phyloP scores from a whole-genome alignment of 768 basidiomycete species.

The Termitomyces sp. region DNA sequence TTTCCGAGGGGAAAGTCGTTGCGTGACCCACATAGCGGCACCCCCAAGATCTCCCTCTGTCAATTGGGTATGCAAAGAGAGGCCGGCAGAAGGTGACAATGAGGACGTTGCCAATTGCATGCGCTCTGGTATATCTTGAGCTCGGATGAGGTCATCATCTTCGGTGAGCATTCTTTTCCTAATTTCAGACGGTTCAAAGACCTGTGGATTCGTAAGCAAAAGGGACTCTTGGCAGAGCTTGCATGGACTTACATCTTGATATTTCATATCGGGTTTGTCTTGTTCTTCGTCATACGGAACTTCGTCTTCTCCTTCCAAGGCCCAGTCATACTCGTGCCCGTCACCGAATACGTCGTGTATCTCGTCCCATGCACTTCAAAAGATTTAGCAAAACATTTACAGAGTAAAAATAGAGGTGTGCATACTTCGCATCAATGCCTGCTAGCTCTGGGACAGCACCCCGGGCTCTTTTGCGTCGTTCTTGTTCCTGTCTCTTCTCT shows the following conservation, averaged over 20 bases:
- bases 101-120: conserved; percentile 90
- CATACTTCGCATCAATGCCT: conserved; percentile 83
- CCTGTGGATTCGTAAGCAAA: conserved; percentile 41
- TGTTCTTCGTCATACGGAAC: conserved; percentile 39
- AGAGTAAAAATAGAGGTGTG: conserved; percentile 12
- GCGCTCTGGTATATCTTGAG: conserved; percentile 89
- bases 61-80: conserved; percentile 59
- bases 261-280: conserved; percentile 72
- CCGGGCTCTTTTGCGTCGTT: conserved; percentile 60
- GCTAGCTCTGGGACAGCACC: conserved; percentile 66
- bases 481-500: conserved; percentile 63
- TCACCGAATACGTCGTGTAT: conserved; percentile 96
- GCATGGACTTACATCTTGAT: conserved; percentile 65
- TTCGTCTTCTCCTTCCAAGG: conserved; percentile 80
- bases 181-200: conserved; percentile 98
- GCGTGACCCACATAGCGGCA: conserved; percentile 87
- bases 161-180: conserved; percentile 84
- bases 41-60: conserved; percentile 71
- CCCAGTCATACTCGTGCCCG: conserved; percentile 96
- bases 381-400: conserved; percentile 1
- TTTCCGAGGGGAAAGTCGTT: conserved; percentile 68
- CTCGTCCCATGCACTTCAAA: conserved; percentile 84
- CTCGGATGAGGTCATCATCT: conserved; percentile 90
- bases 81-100: conserved; percentile 60
- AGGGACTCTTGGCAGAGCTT: conserved; percentile 2